Base-by-base conservation (phyloP, 2,329 filamentous ascomycete species). In the Trichoderma gracile region DNA sequence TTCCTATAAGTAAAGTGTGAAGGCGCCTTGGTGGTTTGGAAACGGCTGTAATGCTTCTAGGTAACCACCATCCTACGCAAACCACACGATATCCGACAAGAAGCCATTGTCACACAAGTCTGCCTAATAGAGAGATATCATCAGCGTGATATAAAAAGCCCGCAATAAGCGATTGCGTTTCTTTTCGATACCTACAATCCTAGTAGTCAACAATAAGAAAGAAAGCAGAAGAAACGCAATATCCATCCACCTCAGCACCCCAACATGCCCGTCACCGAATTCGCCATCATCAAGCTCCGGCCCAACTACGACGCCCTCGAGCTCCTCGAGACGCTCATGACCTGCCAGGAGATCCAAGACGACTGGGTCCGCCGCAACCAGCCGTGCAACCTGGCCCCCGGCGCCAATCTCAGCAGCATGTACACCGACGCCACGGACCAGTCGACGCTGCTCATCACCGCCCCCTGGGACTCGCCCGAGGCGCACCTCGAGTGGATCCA, bases 401-500 rank as follows among this genome's bases (percentile, higher is more conserved):
- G 73, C 50, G 69, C 73, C 2, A 70, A 72, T 52, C 72, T 78
- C 19, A 78, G 78, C 49, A 73, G 73, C 46, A 73, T 75, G 65
- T 77, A 74, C 65, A 69, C 76, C 33, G 73, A 71, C 46, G 75
- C 76, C 21, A 73, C 75, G 25, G 73, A 79, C 61, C 74, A 75
- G 12, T 70, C 75, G 2, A 69, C 71, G 30, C 65, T 80, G n/a
- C 72, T 83, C 67, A 74, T 83, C 67, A 78, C 78, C 5, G 78
- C 80, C 19, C 74, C 77, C 12, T 83, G 81, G 81, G 73, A 77
- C 62, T 79, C 77, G 0, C 73, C 75, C 21, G 75, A 74, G 15
- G 76, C 75, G 5, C 80, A 83, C 64, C 67, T 65, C 53, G 67
- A 75, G 56, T 84, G 82, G 81, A 77, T 82, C 55, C 71, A 73